phyloP scores from a whole-genome alignment of 164 flowering plant species.

The Vitis amurensis region DNA sequence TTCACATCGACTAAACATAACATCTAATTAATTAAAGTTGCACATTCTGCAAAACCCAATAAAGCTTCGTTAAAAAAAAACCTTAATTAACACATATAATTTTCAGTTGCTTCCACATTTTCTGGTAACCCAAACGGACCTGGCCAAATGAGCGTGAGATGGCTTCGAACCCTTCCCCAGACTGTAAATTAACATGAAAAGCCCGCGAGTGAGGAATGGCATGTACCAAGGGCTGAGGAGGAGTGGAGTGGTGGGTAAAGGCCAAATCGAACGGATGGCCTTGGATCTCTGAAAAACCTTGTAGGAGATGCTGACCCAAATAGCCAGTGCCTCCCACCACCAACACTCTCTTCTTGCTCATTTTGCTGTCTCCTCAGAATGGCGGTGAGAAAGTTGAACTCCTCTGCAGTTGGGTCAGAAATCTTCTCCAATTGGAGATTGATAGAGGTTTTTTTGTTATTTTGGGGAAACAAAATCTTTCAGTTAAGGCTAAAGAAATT shows the following conservation, averaged over 20 bases:
- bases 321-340: conserved; percentile 93
- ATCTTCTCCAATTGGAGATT: too few relatives aligned
- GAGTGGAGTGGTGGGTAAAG: conserved; percentile 61
- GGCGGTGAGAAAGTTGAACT: conserved; percentile 2
- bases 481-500: too few relatives aligned
- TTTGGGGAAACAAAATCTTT: too few relatives aligned
- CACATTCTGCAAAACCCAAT: too few relatives aligned
- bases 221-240: conserved; percentile 43
- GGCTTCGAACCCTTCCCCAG: conserved; percentile 58
- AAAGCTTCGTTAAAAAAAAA: too few relatives aligned
- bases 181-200: conserved; percentile 62
- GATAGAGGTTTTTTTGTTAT: too few relatives aligned
- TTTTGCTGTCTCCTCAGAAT: conserved; percentile 16
- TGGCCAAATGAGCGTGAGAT: conserved; percentile 62
- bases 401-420: too few relatives aligned
- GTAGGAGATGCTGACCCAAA: conserved; percentile 85
- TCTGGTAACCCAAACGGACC: conserved; percentile 31
- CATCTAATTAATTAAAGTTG: too few relatives aligned
- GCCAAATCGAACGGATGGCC: conserved; percentile 42
- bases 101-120: too few relatives aligned
- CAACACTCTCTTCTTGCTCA: conserved; percentile 58
- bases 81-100: too few relatives aligned
- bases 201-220: conserved; percentile 53
- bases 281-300: conserved; percentile 33
- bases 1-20: too few relatives aligned